These are phyloP conservation scores for Candida boidinii DNA, from an alignment of 805 yeast species.

Conservation along the genomic window DNA sequence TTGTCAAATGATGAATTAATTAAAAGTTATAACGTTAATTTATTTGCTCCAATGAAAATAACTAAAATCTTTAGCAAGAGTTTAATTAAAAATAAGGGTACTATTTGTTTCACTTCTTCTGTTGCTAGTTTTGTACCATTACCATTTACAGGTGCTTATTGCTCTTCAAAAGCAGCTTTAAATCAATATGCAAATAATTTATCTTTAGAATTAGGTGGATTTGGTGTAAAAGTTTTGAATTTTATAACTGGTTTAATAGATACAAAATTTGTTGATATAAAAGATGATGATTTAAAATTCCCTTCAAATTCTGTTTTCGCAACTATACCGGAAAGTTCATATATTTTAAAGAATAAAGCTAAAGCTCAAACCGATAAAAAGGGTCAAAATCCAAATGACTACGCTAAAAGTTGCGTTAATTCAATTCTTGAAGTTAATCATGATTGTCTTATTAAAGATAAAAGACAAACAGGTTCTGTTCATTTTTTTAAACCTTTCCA, in stretches of 20 bases:
- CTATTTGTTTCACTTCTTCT: conserved; percentile 62
- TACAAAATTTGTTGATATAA: conserved; percentile 54
- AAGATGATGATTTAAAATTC: no score
- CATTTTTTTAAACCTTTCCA: no score
- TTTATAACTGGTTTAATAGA: conserved; percentile 63
- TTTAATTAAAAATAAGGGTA: conserved; percentile 51
- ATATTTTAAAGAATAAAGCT: no score
- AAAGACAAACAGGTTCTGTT: no score
- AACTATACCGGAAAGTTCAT: no score
- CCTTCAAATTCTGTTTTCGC: no score
- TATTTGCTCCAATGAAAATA: conserved; percentile 54
- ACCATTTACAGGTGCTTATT: conserved; percentile 56
- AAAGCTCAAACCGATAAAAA: no score
- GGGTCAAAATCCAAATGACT: no score
- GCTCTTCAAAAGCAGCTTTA: conserved; percentile 62
- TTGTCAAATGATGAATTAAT: conserved; percentile 42
- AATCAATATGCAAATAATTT: conserved; percentile 55
- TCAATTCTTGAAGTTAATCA: no score
- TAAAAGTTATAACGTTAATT: conserved; percentile 53
- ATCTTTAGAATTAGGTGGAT: conserved; percentile 55
- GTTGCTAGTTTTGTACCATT: conserved; percentile 49
- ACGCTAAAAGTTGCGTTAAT: no score
- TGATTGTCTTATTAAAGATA: no score
- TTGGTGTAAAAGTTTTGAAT: conserved; percentile 58
- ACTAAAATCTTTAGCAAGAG: conserved; percentile 46